These are phyloP conservation scores for Candida glaebosa DNA, from an alignment of 805 yeast species.

Conservation along the genomic window DNA sequence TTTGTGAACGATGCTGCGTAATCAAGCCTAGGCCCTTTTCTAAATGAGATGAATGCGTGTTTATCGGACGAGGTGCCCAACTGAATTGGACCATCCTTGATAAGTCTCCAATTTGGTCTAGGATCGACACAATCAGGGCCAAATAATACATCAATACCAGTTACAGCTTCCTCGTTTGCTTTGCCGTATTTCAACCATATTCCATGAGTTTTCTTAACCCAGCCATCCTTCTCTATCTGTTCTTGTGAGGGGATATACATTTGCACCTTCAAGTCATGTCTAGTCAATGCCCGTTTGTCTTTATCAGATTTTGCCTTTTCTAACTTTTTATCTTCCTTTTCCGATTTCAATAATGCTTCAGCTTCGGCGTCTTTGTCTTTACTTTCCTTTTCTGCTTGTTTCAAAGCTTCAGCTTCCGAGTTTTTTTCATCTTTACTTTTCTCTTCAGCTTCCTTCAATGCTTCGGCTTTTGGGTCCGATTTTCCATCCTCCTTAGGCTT, in stretches of 20 bases:
- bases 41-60: slow-evolving; percentile 27
- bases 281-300: slow-evolving; percentile 9
- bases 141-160: slow-evolving; percentile 66
- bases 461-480: slow-evolving; percentile 6
- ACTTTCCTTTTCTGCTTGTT: slow-evolving; percentile 5
- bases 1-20: slow-evolving; percentile 25
- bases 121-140: slow-evolving; percentile 77
- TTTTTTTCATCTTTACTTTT: slow-evolving; percentile 7
- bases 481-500: no score
- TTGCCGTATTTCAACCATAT: slow-evolving; percentile 61
- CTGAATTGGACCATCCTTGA: slow-evolving; percentile 19
- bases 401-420: slow-evolving; percentile 5
- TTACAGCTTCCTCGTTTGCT: slow-evolving; percentile 36
- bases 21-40: slow-evolving; percentile 32
- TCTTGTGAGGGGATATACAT: slow-evolving; percentile 30
- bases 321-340: slow-evolving; percentile 4
- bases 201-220: slow-evolving; percentile 47
- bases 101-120: slow-evolving; percentile 61
- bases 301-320: slow-evolving; percentile 5
- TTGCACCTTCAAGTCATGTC: slow-evolving; percentile 16
- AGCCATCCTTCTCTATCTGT: slow-evolving; percentile 39
- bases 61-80: slow-evolving; percentile 17
- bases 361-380: slow-evolving; percentile 6
- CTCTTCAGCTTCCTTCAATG: slow-evolving; percentile 1
- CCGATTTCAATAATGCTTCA: slow-evolving; percentile 5